Percentiles rank a stretch among this genome's conserved stretches.
Conservation (phyloP, 805 yeast genomes). For the Candida sithepensis region DNA sequence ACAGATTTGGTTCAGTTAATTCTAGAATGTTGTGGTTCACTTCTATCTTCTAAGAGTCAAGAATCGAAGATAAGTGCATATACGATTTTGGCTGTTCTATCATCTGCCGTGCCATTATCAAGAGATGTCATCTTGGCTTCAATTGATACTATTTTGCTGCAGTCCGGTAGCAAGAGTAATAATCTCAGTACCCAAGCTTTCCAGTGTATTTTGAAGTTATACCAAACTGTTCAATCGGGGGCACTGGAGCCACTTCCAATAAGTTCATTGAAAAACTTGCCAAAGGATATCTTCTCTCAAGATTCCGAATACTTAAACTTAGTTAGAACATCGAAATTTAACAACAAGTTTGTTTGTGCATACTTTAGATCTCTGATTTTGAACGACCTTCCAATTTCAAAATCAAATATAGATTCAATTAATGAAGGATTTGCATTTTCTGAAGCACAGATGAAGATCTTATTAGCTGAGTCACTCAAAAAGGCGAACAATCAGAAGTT, state of each 20-base stretch:
- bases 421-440: slow-evolving; percentile 14
- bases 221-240: slow-evolving; percentile 41
- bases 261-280: slow-evolving; percentile 19
- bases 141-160: slow-evolving; percentile 49
- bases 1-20: slow-evolving; percentile 51
- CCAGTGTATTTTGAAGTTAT: slow-evolving; percentile 43
- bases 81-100: slow-evolving; percentile 73
- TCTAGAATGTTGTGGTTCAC: slow-evolving; percentile 54
- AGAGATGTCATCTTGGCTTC: slow-evolving; percentile 57
- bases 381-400: slow-evolving; percentile 9
- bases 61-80: slow-evolving; percentile 83
- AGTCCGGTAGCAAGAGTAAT: slow-evolving; percentile 18
- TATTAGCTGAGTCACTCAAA: slow-evolving; percentile 21
- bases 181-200: slow-evolving; percentile 37
- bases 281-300: slow-evolving; percentile 14
- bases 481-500: slow-evolving; percentile 10
- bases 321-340: slow-evolving; percentile 12
- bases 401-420: slow-evolving; percentile 6
- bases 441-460: slow-evolving; percentile 19
- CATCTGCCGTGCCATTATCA: slow-evolving; percentile 66
- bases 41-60: slow-evolving; percentile 42
- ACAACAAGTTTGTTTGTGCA: slow-evolving; percentile 26
- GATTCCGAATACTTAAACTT: slow-evolving; percentile 20
- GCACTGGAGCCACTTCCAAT: slow-evolving; percentile 26
- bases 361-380: slow-evolving; percentile 27